A percentile compares a stretch with the other conserved stretches of the same genome.
Conservation (phyloP, 1,139 yeast species). For the Yamadazyma atmosphaerica region DNA sequence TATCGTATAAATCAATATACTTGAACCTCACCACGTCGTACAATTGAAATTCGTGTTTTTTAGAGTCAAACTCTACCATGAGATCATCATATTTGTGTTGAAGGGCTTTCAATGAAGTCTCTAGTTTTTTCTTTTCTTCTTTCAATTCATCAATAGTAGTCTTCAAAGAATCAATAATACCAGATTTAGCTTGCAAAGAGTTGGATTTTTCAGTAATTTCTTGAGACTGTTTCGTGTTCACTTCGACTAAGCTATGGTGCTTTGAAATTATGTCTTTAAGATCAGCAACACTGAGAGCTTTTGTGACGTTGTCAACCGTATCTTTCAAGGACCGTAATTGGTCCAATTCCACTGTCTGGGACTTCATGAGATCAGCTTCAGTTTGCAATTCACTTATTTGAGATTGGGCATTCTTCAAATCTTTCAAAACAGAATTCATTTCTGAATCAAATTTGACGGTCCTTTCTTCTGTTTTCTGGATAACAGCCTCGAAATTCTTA, state of each 20-base stretch:
- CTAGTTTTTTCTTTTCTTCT: background rate
- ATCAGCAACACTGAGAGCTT: background rate
- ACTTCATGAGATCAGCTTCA: background rate
- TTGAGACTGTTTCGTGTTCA: background rate
- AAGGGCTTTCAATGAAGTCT: background rate
- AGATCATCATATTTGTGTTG: background rate
- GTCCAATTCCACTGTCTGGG: background rate
- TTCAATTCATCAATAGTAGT: background rate
- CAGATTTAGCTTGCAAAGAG: background rate
- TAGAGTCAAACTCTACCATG: constrained; percentile 3
- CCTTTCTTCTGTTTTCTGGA: constrained; percentile 12
- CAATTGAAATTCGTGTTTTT: constrained; percentile 11
- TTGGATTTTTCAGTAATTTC: background rate
- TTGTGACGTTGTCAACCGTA: background rate
- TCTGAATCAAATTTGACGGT: constrained; percentile 8
- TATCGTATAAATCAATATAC: constrained; percentile 9
- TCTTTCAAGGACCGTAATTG: constrained; percentile 4
- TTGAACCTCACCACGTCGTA: constrained; percentile 14
- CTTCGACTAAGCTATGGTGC: background rate
- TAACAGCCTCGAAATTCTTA: constrained; percentile 5
- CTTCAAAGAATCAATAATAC: background rate
- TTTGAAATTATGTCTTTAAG: background rate
- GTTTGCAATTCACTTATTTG: background rate
- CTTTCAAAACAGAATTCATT: constrained; percentile 4
- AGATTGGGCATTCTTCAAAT: background rate